A percentile compares a stretch with the other conserved stretches of the same genome.
These are phyloP conservation scores for Aureobasidium namibiae DNA, from an alignment of 2,329 filamentous ascomycete genomes.

Conservation along the genomic window DNA sequence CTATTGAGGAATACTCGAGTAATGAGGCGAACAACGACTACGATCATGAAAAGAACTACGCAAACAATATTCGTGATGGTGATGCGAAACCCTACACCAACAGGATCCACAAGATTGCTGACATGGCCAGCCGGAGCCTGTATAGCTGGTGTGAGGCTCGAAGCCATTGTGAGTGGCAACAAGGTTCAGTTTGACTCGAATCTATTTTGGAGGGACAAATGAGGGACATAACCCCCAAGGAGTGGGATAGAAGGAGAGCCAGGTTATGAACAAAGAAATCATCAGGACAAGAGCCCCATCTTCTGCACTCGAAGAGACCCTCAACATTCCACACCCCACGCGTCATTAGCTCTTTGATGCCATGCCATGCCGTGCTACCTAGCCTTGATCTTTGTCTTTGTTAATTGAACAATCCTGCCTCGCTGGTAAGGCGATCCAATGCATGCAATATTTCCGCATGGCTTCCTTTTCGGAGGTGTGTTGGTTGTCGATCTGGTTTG, in stretches of 20 bases:
- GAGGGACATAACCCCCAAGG: not conserved
- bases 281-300: not conserved
- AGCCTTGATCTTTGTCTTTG: not conserved
- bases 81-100: not conserved
- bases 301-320: not conserved
- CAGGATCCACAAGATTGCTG: conserved; percentile 1
- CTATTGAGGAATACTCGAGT: conserved; percentile 9
- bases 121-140: not conserved
- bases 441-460: not conserved
- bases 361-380: conserved; percentile 4
- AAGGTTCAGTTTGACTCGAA: not conserved
- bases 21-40: conserved; percentile 1
- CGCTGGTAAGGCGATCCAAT: conserved; percentile 1
- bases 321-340: conserved; percentile 9
- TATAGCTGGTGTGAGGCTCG: conserved; percentile 1
- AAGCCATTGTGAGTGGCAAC: not conserved
- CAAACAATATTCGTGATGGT: conserved; percentile 10
- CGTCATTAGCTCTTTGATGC: conserved; percentile 9
- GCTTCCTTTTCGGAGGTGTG: not conserved
- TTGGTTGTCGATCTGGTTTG: not conserved
- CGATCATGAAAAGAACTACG: conserved; percentile 7
- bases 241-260: not conserved
- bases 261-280: conserved; percentile 4
- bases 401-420: not conserved
- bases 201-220: not conserved